These are phyloP conservation scores for Phaseolus coccineus DNA, from an alignment of 331 rosid genomes.

Conservation along the genomic window DNA sequence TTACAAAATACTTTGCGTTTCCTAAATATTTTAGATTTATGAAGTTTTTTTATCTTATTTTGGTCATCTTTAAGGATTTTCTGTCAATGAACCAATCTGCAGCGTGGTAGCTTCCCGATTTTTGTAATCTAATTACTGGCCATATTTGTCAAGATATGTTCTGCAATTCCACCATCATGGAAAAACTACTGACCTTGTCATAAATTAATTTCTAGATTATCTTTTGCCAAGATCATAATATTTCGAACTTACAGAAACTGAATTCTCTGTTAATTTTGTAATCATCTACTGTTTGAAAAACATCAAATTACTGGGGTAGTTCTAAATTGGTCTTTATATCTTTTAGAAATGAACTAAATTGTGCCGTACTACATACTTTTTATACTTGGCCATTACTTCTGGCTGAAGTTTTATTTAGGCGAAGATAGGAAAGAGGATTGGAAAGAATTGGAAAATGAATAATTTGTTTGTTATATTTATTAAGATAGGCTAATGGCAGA, in stretches of 20 bases:
- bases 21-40: conserved; percentile 22
- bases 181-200: neutral
- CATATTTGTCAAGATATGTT: conserved; percentile 29
- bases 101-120: conserved; percentile 9
- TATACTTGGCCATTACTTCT: conserved; percentile 6
- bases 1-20: conserved; percentile 39
- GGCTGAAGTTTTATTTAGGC: conserved; percentile 3
- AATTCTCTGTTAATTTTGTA: neutral
- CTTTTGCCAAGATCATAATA: neutral
- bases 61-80: conserved; percentile 33
- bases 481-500: conserved; percentile 7
- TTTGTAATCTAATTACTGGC: conserved; percentile 24
- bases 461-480: neutral
- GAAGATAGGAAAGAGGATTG: conserved; percentile 24
- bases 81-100: conserved; percentile 24
- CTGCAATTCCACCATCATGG: conserved; percentile 4
- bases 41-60: conserved; percentile 26
- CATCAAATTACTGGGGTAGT: conserved; percentile 23
- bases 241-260: conserved; percentile 1
- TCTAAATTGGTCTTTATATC: neutral
- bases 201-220: conserved; percentile 21
- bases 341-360: conserved; percentile 8
- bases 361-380: conserved; percentile 4
- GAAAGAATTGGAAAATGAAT: conserved; percentile 21
- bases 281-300: conserved; percentile 13